A percentile compares a stretch with the other conserved stretches of the same genome.
Evolutionary conservation across 179 eudicot species (phyloP).

Genomic region (Silene vulgaris): DNA sequence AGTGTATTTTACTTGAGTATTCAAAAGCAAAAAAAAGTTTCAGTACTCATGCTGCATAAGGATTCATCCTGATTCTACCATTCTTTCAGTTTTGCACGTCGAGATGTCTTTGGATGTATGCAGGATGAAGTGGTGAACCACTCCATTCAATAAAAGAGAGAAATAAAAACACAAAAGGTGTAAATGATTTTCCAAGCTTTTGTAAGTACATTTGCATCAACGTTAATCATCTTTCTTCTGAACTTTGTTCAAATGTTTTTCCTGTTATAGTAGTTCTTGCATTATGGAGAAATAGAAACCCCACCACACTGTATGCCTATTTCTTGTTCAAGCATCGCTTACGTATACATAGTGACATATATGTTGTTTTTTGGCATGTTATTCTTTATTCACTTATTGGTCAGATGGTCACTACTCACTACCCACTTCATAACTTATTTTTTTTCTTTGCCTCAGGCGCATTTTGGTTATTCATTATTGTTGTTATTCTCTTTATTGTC

Average conservation of each 20-base stretch:
- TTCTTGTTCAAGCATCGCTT: slow-evolving; percentile 20
- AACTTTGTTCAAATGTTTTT: slow-evolving; percentile 16
- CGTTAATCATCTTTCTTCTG: slow-evolving; percentile 18
- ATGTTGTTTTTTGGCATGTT: slow-evolving; percentile 15
- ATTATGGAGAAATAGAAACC: slow-evolving; percentile 23
- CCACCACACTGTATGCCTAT: slow-evolving; percentile 27
- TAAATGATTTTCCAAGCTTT: slow-evolving; percentile 18
- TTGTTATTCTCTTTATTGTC: neutral
- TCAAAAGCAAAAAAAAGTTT: neutral
- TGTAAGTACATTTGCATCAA: slow-evolving; percentile 16
- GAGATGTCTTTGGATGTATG: neutral
- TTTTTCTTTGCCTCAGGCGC: slow-evolving; percentile 3
- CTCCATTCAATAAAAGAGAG: neutral
- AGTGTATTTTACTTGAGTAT: neutral
- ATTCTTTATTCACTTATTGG: slow-evolving; percentile 14
- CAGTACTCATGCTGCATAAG: neutral
- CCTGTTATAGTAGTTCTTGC: slow-evolving; percentile 33
- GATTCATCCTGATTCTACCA: slow-evolving; percentile 13
- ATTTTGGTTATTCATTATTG: neutral
- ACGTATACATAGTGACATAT: slow-evolving; percentile 17
- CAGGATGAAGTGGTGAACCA: slow-evolving; percentile 4
- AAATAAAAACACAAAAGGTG: slow-evolving; percentile 10
- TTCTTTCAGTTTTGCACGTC: neutral
- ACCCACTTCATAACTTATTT: neutral
- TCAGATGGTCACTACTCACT: slow-evolving; percentile 10